Evolutionary conservation across 2,329 filamentous ascomycete species (phyloP), one percentile per base, ranked within the genome.

Genomic region (Sarocladiaceae sp.): DNA sequence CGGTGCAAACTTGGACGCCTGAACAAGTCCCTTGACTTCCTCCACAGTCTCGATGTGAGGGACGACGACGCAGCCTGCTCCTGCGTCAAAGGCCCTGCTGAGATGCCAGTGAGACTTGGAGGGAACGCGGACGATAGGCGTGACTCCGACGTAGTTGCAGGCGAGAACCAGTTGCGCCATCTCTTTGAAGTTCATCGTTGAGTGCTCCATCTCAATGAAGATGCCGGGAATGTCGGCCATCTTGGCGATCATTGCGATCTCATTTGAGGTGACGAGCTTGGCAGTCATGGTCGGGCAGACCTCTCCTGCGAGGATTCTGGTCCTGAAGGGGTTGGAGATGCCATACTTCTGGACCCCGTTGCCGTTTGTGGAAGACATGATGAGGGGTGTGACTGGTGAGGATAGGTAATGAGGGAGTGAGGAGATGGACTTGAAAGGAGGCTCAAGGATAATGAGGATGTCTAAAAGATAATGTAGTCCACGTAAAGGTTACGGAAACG

Each of bases 141-240:
- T 58, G 18, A 69, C 57, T 10, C 63, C 63, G 32, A 58, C 64
- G 42, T 61, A 64, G 24, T 62, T 57, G 41, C 58, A 62, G 15
- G 67, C 66, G 5, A 66, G 56, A 42, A 60, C 59, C 10, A 70
- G 55, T 45, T 68, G 65, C 13, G 55, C 51, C 6, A 60, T 58
- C 1, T 56, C 52, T 47, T 60, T 57, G 16, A 70, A 51, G 45
- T 61, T 57, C 23, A 69, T 54, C 2, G 61, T 52, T 3, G 62
- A 65, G 47, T 70, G 68, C 47, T 71, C 67, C 63, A 70, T 66
- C 44, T 71, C 66, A 45, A 71, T 63, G 45, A 70, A 59, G 31
- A 69, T 56, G 32, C 60, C 65, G 40, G 68, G 59, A 42, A 66
- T 60, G 6, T 65, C 65, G 10, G 67, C 64, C 43, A 58, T 65